These are phyloP conservation scores for Pseudonitzschia multistriata DNA, from an alignment of 108 stramenopile species.

Conservation along the genomic window DNA sequence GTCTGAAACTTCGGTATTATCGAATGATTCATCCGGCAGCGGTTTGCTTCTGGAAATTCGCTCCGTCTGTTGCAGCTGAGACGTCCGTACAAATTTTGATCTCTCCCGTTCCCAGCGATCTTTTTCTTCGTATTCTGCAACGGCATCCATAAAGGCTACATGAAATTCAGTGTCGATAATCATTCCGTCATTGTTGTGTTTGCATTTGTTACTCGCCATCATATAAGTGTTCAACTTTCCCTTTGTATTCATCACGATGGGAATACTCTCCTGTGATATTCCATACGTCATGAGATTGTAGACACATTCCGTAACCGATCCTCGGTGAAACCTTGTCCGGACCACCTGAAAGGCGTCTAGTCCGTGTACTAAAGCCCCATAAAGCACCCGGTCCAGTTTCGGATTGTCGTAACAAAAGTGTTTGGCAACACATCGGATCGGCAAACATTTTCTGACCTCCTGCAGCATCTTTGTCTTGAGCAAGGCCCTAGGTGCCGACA, in stretches of 20 bases:
- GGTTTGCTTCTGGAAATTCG: too few relatives aligned
- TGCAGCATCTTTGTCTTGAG: not conserved
- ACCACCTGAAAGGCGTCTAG: not conserved
- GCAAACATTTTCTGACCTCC: not conserved
- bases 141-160: not conserved
- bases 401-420: slow-evolving; percentile 12
- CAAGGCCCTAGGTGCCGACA: not conserved
- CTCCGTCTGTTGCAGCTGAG: not conserved
- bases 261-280: slow-evolving; percentile 4
- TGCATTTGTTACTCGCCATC: too few relatives aligned
- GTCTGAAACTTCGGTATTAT: not conserved
- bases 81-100: too few relatives aligned
- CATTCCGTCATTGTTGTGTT: not conserved
- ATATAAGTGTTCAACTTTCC: too few relatives aligned
- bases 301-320: slow-evolving; percentile 16
- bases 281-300: slow-evolving; percentile 22
- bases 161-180: slow-evolving; percentile 10
- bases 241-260: not conserved
- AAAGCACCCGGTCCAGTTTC: not conserved
- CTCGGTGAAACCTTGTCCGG: not conserved
- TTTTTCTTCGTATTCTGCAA: slow-evolving; percentile 1
- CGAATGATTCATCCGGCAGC: too few relatives aligned
- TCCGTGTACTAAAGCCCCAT: not conserved
- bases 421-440: not conserved
- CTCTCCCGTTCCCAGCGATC: not conserved